These are phyloP conservation scores for Aspergillus avenaceus DNA, from an alignment of 495 filamentous ascomycete species.

Conservation along the genomic window DNA sequence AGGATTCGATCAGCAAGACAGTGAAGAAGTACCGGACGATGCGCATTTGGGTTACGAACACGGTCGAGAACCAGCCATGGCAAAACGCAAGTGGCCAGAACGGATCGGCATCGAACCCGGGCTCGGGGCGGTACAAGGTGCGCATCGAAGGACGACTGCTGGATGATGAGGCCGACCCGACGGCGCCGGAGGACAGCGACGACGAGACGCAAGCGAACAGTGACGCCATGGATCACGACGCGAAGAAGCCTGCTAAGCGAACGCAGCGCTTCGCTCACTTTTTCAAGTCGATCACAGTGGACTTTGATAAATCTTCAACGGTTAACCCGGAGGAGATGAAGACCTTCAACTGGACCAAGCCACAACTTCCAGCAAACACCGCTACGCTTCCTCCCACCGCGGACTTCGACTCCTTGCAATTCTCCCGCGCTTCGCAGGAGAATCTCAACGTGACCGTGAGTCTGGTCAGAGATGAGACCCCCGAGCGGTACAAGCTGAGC, in stretches of 20 bases:
- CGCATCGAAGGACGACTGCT: conserved; percentile 91
- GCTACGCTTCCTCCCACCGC: conserved; percentile 44
- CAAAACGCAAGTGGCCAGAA: conserved; percentile 53
- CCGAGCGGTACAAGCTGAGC: conserved; percentile 77
- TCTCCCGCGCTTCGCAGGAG: conserved; percentile 87
- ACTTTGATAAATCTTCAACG: conserved; percentile 65
- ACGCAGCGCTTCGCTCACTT: conserved; percentile 81
- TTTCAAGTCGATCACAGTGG: conserved; percentile 85
- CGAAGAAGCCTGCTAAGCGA: conserved; percentile 41
- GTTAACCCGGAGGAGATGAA: conserved; percentile 52
- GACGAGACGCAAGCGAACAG: conserved; percentile 25
- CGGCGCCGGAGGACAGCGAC: conserved; percentile 51
- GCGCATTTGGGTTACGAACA: conserved; percentile 94
- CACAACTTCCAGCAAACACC: conserved; percentile 50
- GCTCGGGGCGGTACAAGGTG: conserved; percentile 69
- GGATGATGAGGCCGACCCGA: conserved; percentile 59
- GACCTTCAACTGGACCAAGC: conserved; percentile 70
- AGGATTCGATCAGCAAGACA: conserved; percentile 75
- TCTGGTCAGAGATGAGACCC: conserved; percentile 77
- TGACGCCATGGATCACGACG: conserved; percentile 60
- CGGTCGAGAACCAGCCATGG: conserved; percentile 91
- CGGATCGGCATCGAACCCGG: conserved; percentile 28
- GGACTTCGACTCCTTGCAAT: conserved; percentile 88
- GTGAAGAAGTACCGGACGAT: conserved; percentile 80
- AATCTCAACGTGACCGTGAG: conserved; percentile 90